A percentile compares a stretch with the other conserved stretches of the same genome.
These are phyloP conservation scores for Aureobasidium sp. DNA, from an alignment of 2,329 filamentous ascomycete genomes.

Conservation along the genomic window DNA sequence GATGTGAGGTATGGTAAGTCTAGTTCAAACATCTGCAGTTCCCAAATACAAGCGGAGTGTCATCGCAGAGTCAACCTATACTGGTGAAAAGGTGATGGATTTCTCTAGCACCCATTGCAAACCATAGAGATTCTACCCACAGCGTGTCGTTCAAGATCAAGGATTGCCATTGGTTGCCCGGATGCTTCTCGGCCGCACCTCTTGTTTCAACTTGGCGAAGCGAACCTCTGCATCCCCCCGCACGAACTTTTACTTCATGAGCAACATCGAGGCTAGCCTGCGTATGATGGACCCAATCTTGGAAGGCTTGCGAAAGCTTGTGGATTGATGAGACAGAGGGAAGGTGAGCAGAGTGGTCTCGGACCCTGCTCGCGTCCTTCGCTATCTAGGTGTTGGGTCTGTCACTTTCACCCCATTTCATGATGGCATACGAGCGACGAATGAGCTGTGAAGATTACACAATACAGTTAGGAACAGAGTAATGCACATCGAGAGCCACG, in stretches of 20 bases:
- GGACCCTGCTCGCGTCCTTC: not conserved
- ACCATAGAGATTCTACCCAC: not conserved
- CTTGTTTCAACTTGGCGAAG: not conserved
- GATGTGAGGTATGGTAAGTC: too few species aligned
- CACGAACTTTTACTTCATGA: not conserved
- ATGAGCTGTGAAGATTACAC: too few species aligned
- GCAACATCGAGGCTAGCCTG: not conserved
- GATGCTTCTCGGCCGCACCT: not conserved
- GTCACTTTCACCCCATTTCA: too few species aligned
- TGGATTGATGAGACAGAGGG: not conserved
- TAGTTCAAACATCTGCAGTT: not conserved
- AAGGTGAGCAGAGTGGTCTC: not conserved
- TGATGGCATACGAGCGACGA: too few species aligned
- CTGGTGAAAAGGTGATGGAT: not conserved
- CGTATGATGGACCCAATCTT: not conserved
- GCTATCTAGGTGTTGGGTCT: too few species aligned
- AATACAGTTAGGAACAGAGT: too few species aligned
- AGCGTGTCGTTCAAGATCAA: not conserved
- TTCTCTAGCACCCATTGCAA: not conserved
- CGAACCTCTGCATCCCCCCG: not conserved
- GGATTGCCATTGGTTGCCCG: not conserved
- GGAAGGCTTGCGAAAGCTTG: not conserved
- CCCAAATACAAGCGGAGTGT: not conserved
- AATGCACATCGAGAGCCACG: too few species aligned
- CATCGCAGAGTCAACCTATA: not conserved